Conservation (phyloP, 106 monocot species). For the Allium fistulosum region DNA sequence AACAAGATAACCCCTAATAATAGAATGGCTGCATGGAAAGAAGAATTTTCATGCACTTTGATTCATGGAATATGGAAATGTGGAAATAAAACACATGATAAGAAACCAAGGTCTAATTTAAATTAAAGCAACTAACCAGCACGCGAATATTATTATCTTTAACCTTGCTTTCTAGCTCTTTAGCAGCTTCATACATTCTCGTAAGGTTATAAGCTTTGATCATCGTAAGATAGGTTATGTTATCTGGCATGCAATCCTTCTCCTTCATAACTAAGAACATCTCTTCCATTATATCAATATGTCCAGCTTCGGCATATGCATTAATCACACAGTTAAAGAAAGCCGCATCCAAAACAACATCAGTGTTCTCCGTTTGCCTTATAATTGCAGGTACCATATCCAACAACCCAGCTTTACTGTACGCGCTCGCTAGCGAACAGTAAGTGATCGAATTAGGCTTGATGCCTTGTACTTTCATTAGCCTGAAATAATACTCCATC, state of each 20-base stretch:
- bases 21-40: too few species aligned
- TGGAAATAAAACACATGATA: too few species aligned
- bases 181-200: constrained; percentile 60
- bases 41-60: too few species aligned
- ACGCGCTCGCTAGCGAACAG: constrained; percentile 70
- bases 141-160: constrained; percentile 13
- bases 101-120: too few species aligned
- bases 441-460: constrained; percentile 87
- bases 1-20: too few species aligned
- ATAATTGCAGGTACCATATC: constrained; percentile 59
- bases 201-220: constrained; percentile 40
- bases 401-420: constrained; percentile 53
- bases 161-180: constrained; percentile 35
- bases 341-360: constrained; percentile 64
- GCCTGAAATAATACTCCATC: constrained; percentile 74
- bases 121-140: constrained; percentile 18
- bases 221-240: constrained; percentile 67
- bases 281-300: constrained; percentile 78
- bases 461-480: constrained; percentile 82
- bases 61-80: too few species aligned
- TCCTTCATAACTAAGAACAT: constrained; percentile 73
- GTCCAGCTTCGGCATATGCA: constrained; percentile 79
- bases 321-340: constrained; percentile 88
- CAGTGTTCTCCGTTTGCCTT: constrained; percentile 71
- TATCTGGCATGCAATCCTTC: constrained; percentile 70